Conservation (phyloP, 169 alveolate species). For the Cryptosporidium tyzzeri region DNA sequence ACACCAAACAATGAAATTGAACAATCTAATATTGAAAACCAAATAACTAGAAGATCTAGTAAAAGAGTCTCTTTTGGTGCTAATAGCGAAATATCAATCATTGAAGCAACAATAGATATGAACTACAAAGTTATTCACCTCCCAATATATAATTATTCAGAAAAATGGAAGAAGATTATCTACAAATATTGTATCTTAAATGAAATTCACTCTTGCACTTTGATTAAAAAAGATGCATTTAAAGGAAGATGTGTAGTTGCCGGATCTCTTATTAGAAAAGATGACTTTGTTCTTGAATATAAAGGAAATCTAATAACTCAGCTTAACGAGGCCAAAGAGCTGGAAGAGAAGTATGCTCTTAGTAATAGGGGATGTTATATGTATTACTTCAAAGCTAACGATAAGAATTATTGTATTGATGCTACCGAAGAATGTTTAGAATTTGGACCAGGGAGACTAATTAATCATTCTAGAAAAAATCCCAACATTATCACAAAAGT, state of each 20-base stretch:
- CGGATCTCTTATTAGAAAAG: constrained; percentile 85
- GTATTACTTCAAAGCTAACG: constrained; percentile 86
- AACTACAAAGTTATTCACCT: constrained; percentile 11
- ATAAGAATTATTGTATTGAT: constrained; percentile 85
- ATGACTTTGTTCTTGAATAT: constrained; percentile 88
- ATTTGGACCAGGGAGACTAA: constrained; percentile 89
- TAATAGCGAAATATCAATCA: constrained; percentile 9
- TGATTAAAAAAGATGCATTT: constrained; percentile 44
- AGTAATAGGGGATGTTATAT: constrained; percentile 83
- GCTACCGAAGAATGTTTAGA: constrained; percentile 88
- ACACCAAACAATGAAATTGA: background rate
- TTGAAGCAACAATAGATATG: constrained; percentile 14
- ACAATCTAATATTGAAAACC: background rate
- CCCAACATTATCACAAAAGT: constrained; percentile 87
- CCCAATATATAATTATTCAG: constrained; percentile 50
- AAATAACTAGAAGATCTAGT: constrained; percentile 18
- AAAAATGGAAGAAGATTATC: constrained; percentile 61
- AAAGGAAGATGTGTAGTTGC: constrained; percentile 91
- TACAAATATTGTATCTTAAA: constrained; percentile 71
- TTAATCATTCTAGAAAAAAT: constrained; percentile 88
- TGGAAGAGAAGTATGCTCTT: constrained; percentile 38
- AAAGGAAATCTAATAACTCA: constrained; percentile 87
- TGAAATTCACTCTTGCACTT: constrained; percentile 52
- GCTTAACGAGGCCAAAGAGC: constrained; percentile 15
- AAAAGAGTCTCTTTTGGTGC: constrained; percentile 45